A percentile compares a stretch with the other conserved stretches of the same genome.
These are phyloP conservation scores for Plasmodium yoelii DNA, from an alignment of 169 alveolate genomes.

Conservation along the genomic window DNA sequence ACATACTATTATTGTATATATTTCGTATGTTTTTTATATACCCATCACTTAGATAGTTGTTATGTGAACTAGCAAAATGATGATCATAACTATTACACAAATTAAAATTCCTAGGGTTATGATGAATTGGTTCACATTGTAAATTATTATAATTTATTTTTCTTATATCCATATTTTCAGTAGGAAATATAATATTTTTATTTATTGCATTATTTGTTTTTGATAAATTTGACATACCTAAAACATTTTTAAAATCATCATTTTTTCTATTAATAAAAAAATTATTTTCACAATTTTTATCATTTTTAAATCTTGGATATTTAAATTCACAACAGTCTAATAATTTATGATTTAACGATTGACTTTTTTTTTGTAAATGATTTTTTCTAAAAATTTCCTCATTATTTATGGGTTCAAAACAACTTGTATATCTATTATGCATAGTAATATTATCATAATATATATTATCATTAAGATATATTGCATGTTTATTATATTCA, in stretches of 20 bases:
- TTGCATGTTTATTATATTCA: no score
- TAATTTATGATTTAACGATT: constrained; percentile 3
- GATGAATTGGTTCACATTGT: no score
- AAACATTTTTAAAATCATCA: constrained; percentile 11
- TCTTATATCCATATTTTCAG: background rate
- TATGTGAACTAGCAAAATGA: no score
- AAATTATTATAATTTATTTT: background rate
- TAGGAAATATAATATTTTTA: background rate
- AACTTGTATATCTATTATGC: background rate
- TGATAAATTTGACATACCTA: background rate
- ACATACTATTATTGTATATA: no score
- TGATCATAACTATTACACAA: no score
- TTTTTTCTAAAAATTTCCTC: background rate
- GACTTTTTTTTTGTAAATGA: constrained; percentile 12
- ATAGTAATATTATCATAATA: background rate
- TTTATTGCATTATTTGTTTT: no score
- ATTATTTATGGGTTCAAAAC: background rate
- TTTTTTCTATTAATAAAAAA: background rate
- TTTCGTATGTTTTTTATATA: no score
- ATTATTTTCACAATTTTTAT: constrained; percentile 6
- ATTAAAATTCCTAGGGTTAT: no score
- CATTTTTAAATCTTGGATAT: background rate
- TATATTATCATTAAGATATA: no score
- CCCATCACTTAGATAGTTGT: no score
- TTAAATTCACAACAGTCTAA: constrained; percentile 16